phyloP scores from a whole-genome alignment of 371 early-diverging fungal genomes.

The Mucor sp. region DNA sequence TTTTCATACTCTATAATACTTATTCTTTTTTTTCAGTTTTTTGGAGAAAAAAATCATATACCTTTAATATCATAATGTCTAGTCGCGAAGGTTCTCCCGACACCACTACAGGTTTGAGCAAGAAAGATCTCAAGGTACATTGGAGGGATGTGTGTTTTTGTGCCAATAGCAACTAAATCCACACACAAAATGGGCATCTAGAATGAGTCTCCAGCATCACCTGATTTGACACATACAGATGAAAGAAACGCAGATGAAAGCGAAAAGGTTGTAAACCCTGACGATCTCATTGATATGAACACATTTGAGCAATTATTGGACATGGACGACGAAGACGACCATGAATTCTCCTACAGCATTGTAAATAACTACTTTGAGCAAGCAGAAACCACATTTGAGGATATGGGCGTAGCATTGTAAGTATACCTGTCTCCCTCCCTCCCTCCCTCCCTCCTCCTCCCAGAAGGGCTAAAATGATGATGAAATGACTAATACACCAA shows the following conservation, averaged over 20 bases:
- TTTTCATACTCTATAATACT: slow-evolving; percentile 1
- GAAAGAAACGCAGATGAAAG: slow-evolving; percentile 8
- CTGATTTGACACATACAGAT: slow-evolving; percentile 10
- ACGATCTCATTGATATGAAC: slow-evolving; percentile 70
- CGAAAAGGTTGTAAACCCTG: slow-evolving; percentile 33
- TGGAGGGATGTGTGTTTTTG: background rate
- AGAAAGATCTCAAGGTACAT: slow-evolving; percentile 8
- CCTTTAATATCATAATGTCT: slow-evolving; percentile 12
- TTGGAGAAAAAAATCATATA: background rate
- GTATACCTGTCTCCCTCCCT: slow-evolving; percentile 26
- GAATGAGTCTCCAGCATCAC: background rate
- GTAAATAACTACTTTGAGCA: slow-evolving; percentile 79
- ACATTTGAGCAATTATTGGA: slow-evolving; percentile 81
- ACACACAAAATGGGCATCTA: background rate
- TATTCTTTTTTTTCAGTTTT: background rate
- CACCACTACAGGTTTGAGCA: background rate
- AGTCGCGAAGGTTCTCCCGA: slow-evolving; percentile 26
- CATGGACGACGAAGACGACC: slow-evolving; percentile 83
- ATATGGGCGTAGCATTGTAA: slow-evolving; percentile 74
- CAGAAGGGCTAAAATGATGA: background rate
- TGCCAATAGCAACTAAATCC: background rate
- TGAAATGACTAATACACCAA: background rate
- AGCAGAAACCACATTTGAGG: slow-evolving; percentile 67
- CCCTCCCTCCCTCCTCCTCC: no score
- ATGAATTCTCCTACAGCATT: slow-evolving; percentile 72